Percentiles rank a stretch among this genome's conserved stretches.
Evolutionary conservation across 2,329 filamentous ascomycete species (phyloP).

Genomic region (Leptosphaerulina australis): DNA sequence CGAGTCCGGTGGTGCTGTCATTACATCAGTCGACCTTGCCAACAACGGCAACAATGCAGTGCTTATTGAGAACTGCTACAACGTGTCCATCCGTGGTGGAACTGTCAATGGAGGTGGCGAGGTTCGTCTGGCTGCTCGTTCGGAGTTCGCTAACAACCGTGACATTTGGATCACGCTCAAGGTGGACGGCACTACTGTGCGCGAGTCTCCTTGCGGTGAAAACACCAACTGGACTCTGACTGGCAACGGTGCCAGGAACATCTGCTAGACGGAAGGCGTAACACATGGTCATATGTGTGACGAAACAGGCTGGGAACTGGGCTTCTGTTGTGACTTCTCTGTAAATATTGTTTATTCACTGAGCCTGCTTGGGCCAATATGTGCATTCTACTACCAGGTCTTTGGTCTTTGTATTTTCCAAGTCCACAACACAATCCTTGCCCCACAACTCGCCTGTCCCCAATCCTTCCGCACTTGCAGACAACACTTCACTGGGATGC

Average conservation of each 20-base stretch:
- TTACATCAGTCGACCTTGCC: slow-evolving; percentile 57
- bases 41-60: slow-evolving; percentile 63
- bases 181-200: slow-evolving; percentile 59
- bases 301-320: not conserved
- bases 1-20: slow-evolving; percentile 60
- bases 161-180: slow-evolving; percentile 59
- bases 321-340: not conserved
- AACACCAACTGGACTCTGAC: slow-evolving; percentile 56
- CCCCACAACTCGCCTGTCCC: no score
- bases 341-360: not conserved
- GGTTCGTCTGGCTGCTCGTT: slow-evolving; percentile 59
- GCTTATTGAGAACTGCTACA: slow-evolving; percentile 66
- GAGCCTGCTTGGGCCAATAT: no score
- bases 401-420: no score
- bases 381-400: no score
- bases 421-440: no score
- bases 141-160: slow-evolving; percentile 61
- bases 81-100: slow-evolving; percentile 58
- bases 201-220: slow-evolving; percentile 62
- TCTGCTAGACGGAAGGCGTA: slow-evolving; percentile 32
- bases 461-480: no score
- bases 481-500: no score
- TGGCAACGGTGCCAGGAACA: slow-evolving; percentile 49
- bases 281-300: not conserved
- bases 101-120: slow-evolving; percentile 62